Evolutionary conservation across 805 yeast species (phyloP), one percentile per base, ranked within the genome.

Genomic region (Myxozyma udenii): DNA sequence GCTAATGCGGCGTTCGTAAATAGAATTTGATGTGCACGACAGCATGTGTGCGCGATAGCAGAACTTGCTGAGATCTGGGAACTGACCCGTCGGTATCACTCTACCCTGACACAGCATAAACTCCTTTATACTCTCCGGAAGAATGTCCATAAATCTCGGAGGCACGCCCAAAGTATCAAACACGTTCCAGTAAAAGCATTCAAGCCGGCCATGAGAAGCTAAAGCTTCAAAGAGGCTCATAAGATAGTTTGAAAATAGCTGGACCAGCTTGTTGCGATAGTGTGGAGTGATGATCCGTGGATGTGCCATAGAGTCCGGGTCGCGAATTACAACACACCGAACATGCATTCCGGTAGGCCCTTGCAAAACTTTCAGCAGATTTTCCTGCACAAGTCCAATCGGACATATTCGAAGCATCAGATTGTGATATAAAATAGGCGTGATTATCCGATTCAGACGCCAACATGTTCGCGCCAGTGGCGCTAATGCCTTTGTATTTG

Each of bases 201-300:
- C 44, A n/a, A 55, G 40, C 0, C 24, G 3, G 4, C 37, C 9
- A 21, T 53, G 53, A 14, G 22, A 35, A 4, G 52, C 28, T 18
- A 55, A 40, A 5, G 45, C 51, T 5, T 33, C 41, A 28, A 52
- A 47, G 22, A 55, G 43, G 16, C 32, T 18, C 35, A 50, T 42
- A 5, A 55, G 48, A 33, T 43, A 55, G 19, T 51, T 48, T 4
- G 47, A 48, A 19, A 53, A 55, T 44, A 48, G 47, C 16, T 52
- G 53, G 18, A 55, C 48, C 16, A 55, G 50, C 43, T 51, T 47
- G 23, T 55, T 55, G 36, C 58, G 56, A 43, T 55, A 55, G 22
- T 55, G 53, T 12, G 58, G 57, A 12, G 58, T 55, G 25, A 55
- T 55, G 24, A 48, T 44, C 3, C 58, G 46, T 23, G 58, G 58